A percentile compares a stretch with the other conserved stretches of the same genome.
phyloP scores from a whole-genome alignment of 495 filamentous ascomycete genomes.

The Annulohypoxylon stygium region DNA sequence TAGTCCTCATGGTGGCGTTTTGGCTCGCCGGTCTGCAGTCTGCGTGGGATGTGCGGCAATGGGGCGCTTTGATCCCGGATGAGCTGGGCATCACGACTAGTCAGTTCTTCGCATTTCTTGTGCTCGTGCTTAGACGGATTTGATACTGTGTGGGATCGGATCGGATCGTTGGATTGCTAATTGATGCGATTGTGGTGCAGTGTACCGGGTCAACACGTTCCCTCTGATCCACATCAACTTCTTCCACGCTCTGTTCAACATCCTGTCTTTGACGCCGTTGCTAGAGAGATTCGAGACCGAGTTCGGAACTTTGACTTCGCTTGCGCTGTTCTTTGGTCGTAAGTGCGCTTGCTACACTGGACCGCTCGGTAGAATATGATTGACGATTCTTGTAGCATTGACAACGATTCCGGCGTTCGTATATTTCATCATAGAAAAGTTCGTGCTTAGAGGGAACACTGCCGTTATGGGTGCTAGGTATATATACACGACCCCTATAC shows the following conservation, averaged over 20 bases:
- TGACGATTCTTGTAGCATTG: constrained; percentile 67
- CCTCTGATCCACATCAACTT: constrained; percentile 86
- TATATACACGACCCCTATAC: constrained; percentile 37
- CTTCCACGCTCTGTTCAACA: constrained; percentile 83
- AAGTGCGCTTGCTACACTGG: constrained; percentile 57
- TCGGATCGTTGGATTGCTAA: constrained; percentile 13
- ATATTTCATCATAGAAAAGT: constrained; percentile 78
- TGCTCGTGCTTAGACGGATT: neutral
- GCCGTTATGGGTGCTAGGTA: constrained; percentile 87
- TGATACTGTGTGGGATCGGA: constrained; percentile 5
- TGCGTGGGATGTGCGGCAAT: constrained; percentile 75
- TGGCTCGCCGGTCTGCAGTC: constrained; percentile 75
- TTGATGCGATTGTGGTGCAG: constrained; percentile 59
- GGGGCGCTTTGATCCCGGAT: constrained; percentile 83
- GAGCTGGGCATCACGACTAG: constrained; percentile 79
- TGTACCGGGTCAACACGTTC: constrained; percentile 94
- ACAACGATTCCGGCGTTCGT: constrained; percentile 81
- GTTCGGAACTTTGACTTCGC: constrained; percentile 86
- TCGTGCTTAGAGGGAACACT: constrained; percentile 72
- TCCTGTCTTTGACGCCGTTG: constrained; percentile 82
- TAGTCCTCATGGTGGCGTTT: constrained; percentile 75
- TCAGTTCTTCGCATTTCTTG: constrained; percentile 61
- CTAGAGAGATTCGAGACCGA: constrained; percentile 95
- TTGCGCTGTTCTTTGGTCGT: constrained; percentile 91
- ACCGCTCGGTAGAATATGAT: neutral